phyloP scores from a whole-genome alignment of 148 eudicot genomes.

The Salicornia ramosissima region DNA sequence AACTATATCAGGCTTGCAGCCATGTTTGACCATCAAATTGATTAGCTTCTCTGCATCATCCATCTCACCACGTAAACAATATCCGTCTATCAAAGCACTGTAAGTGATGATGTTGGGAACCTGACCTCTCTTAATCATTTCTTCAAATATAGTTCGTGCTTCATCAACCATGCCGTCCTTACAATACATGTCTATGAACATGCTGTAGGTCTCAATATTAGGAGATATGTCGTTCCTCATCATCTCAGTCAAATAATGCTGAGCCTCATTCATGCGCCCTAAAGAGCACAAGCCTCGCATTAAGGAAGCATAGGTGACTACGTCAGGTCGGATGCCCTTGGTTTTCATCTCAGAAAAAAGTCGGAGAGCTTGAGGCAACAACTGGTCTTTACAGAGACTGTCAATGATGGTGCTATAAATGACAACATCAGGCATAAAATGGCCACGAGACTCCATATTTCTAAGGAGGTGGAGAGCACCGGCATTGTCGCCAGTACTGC shows the following conservation, averaged over 20 bases:
- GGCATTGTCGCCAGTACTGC: too few species aligned
- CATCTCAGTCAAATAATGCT: conserved; percentile 4
- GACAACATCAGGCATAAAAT: too few species aligned
- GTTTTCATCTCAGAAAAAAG: conserved; percentile 19
- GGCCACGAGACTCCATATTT: too few species aligned
- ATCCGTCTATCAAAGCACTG: conserved; percentile 11
- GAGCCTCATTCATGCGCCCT: conserved; percentile 15
- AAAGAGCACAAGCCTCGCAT: conserved; percentile 7
- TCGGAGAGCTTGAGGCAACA: conserved; percentile 2
- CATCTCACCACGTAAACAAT: conserved; percentile 15
- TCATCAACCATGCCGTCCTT: conserved; percentile 15
- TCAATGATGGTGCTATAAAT: too few species aligned
- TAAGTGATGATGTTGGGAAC: conserved; percentile 2
- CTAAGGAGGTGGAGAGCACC: too few species aligned
- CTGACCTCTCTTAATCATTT: neutral
- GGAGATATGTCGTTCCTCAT: neutral
- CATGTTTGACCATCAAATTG: conserved; percentile 2
- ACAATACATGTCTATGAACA: conserved; percentile 21
- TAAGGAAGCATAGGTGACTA: conserved; percentile 13
- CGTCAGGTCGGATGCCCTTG: neutral
- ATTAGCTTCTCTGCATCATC: conserved; percentile 2
- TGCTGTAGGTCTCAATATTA: neutral
- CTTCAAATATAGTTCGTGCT: neutral
- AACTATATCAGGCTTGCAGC: conserved; percentile 5
- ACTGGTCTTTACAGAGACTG: too few species aligned